A percentile compares a stretch with the other conserved stretches of the same genome.
phyloP scores from a whole-genome alignment of 441 rosid genomes.

The Croton laevigatus region DNA sequence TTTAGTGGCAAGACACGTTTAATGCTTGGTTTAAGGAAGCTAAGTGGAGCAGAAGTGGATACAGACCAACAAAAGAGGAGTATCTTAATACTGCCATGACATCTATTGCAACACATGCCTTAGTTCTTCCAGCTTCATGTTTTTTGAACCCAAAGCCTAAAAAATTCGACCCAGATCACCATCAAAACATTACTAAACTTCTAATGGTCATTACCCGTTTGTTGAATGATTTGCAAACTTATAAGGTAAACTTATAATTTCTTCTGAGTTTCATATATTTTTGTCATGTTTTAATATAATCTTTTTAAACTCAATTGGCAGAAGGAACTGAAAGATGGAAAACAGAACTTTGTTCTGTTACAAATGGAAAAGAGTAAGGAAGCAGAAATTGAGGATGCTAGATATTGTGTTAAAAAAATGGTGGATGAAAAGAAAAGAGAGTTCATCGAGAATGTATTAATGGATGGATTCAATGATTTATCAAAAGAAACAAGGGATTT shows the following conservation, averaged over 20 bases:
- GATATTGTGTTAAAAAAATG: constrained; percentile 31
- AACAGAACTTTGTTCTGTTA: constrained; percentile 46
- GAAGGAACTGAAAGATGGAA: constrained; percentile 60
- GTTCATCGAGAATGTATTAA: constrained; percentile 40
- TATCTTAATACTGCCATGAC: constrained; percentile 47
- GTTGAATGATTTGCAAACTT: constrained; percentile 60
- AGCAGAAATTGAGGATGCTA: constrained; percentile 40
- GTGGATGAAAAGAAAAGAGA: constrained; percentile 40
- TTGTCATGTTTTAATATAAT: too few relatives aligned
- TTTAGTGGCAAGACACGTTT: constrained; percentile 69
- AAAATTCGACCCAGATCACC: constrained; percentile 28
- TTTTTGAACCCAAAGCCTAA: constrained; percentile 30
- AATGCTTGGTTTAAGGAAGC: constrained; percentile 61
- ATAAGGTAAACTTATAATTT: constrained; percentile 34
- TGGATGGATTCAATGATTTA: constrained; percentile 34
- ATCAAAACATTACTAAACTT: constrained; percentile 42
- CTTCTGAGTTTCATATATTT: not conserved
- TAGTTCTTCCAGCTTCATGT: constrained; percentile 49
- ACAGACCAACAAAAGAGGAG: constrained; percentile 35
- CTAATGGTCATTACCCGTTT: constrained; percentile 51
- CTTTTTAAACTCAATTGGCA: constrained; percentile 13
- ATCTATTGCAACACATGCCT: constrained; percentile 47
- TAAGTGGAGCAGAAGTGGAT: constrained; percentile 43
- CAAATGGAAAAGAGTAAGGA: constrained; percentile 42
- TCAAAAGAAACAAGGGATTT: constrained; percentile 40